These are phyloP conservation scores for Cryptomeria japonica DNA, from an alignment of 75 land plant genomes.

Conservation along the genomic window DNA sequence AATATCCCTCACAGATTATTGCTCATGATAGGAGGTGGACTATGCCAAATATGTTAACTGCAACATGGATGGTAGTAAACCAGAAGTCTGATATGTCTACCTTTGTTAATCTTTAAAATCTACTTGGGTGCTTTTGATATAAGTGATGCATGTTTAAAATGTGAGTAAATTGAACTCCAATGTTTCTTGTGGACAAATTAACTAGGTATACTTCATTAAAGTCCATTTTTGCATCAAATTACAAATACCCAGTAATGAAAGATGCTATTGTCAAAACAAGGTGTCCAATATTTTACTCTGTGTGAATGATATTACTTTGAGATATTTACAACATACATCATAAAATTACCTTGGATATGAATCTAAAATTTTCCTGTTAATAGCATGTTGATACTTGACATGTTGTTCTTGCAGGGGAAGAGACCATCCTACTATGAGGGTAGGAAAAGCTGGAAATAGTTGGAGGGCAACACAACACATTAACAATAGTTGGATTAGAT, in stretches of 20 bases:
- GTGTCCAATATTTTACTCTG: slow-evolving; percentile 39
- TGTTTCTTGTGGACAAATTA: no score
- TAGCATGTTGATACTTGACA: not conserved
- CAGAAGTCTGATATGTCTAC: no score
- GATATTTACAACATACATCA: not conserved
- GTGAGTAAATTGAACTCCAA: not conserved
- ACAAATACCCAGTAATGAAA: no score
- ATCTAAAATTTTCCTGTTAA: not conserved
- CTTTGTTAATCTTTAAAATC: no score
- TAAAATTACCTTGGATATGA: not conserved
- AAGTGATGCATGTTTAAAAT: not conserved
- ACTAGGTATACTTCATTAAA: no score
- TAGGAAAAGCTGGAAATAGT: slow-evolving; percentile 30
- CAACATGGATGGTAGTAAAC: slow-evolving; percentile 25
- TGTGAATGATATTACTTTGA: slow-evolving; percentile 38
- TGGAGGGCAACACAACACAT: slow-evolving; percentile 55
- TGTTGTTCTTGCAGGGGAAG: slow-evolving; percentile 49
- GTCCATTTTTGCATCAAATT: no score
- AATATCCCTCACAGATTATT: not conserved
- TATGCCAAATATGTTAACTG: slow-evolving; percentile 56
- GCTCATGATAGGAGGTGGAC: slow-evolving; percentile 34
- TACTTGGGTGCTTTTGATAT: no score
- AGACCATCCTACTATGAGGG: slow-evolving; percentile 66
- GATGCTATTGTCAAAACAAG: not conserved
- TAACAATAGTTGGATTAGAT: slow-evolving; percentile 38